These are phyloP conservation scores for Phaseolus coccineus DNA, from an alignment of 331 rosid genomes.

Conservation along the genomic window DNA sequence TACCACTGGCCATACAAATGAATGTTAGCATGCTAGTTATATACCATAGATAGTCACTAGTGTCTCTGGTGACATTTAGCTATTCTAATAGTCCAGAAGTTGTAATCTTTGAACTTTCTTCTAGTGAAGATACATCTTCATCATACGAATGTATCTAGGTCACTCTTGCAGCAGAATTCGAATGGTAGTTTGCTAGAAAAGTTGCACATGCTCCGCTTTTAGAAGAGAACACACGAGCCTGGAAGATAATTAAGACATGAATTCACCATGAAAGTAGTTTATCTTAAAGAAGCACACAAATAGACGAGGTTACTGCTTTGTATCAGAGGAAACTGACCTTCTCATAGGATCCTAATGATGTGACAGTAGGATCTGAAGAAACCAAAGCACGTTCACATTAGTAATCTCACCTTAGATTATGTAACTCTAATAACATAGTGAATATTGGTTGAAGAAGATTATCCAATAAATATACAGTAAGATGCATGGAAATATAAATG, in stretches of 20 bases:
- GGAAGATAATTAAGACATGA: conserved; percentile 39
- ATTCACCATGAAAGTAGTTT: conserved; percentile 24
- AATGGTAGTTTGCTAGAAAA: conserved; percentile 77
- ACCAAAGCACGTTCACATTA: conserved; percentile 80
- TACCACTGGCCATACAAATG: too few species aligned
- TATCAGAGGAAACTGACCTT: conserved; percentile 63
- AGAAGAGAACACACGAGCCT: conserved; percentile 85
- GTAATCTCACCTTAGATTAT: too few species aligned
- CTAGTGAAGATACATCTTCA: conserved; percentile 77
- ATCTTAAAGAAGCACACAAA: neutral
- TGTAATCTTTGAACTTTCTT: conserved; percentile 62
- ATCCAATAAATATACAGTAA: too few species aligned
- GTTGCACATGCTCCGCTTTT: conserved; percentile 75
- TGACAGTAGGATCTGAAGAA: conserved; percentile 80
- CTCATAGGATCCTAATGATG: conserved; percentile 75
- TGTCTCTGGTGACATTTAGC: conserved; percentile 77
- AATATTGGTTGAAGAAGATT: too few species aligned
- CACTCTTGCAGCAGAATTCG: conserved; percentile 66
- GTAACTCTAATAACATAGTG: too few species aligned
- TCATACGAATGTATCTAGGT: conserved; percentile 54
- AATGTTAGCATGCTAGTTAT: conserved; percentile 54
- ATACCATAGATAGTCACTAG: conserved; percentile 95
- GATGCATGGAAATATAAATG: too few species aligned
- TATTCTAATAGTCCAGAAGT: conserved; percentile 83
- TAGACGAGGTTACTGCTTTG: conserved; percentile 16